Percentiles rank a stretch among this genome's conserved stretches.
These are phyloP conservation scores for Fagus sylvatica DNA, from an alignment of 306 rosid genomes.

Conservation along the genomic window DNA sequence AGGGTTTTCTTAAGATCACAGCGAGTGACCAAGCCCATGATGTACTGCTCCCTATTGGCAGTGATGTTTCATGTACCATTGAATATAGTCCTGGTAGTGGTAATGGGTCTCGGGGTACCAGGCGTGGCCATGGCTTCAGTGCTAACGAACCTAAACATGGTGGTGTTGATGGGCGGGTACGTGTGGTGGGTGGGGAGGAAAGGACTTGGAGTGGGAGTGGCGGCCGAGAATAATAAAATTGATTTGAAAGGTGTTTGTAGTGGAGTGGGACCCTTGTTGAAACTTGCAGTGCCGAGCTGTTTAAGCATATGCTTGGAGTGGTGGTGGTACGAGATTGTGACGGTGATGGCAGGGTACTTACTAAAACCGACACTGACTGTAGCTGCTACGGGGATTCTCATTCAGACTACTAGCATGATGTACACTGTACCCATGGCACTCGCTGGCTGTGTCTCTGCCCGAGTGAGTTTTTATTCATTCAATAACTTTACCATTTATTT, in stretches of 20 bases:
- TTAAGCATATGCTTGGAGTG: constrained; percentile 92
- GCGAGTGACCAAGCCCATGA: constrained; percentile 78
- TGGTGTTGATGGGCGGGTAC: constrained; percentile 65
- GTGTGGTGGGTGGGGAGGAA: constrained; percentile 45
- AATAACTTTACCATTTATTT: neutral
- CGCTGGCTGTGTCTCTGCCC: constrained; percentile 91
- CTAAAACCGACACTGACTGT: constrained; percentile 68
- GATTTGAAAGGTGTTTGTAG: constrained; percentile 35
- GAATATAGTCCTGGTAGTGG: constrained; percentile 51
- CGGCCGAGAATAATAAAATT: constrained; percentile 18
- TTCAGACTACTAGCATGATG: constrained; percentile 98
- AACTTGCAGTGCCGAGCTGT: constrained; percentile 85
- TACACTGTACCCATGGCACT: constrained; percentile 97
- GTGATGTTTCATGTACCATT: constrained; percentile 73
- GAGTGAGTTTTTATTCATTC: constrained; percentile 44
- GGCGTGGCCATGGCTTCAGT: constrained; percentile 95
- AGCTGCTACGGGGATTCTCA: constrained; percentile 93
- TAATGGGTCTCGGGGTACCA: constrained; percentile 57
- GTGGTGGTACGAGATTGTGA: constrained; percentile 99
- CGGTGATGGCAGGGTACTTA: constrained; percentile 85
- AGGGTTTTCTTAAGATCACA: constrained; percentile 75
- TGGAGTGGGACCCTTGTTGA: constrained; percentile 60
- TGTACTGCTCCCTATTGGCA: constrained; percentile 81
- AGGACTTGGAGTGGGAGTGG: constrained; percentile 44
- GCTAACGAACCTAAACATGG: constrained; percentile 77